phyloP scores from a whole-genome alignment of 495 filamentous ascomycete species.

The Thozetella sp. region DNA sequence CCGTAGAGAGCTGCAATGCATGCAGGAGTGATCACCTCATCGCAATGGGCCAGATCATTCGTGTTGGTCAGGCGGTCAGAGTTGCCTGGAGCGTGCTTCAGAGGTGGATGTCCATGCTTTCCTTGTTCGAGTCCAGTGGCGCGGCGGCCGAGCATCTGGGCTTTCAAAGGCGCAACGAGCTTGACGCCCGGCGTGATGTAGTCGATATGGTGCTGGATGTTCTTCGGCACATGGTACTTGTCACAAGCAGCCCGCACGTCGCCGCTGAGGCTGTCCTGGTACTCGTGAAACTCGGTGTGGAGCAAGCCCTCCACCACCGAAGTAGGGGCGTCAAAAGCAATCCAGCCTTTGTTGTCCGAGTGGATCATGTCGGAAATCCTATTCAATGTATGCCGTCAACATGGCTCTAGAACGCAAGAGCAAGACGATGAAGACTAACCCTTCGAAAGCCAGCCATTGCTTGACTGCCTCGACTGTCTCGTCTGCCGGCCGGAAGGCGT shows the following conservation, averaged over 20 bases:
- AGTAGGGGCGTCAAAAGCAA: constrained; percentile 52
- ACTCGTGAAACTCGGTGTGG: constrained; percentile 53
- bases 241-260: constrained; percentile 11
- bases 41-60: not conserved
- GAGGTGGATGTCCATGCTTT: not conserved
- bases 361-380: constrained; percentile 6
- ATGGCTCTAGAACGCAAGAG: constrained; percentile 1
- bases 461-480: constrained; percentile 40
- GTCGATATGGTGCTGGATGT: constrained; percentile 53
- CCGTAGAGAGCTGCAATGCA: constrained; percentile 7
- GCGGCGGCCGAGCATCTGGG: not conserved
- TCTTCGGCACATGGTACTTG: constrained; percentile 49
- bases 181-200: constrained; percentile 56
- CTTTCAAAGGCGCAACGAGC: constrained; percentile 12
- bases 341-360: constrained; percentile 21
- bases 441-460: constrained; percentile 48
- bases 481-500: constrained; percentile 46
- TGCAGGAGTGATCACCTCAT: constrained; percentile 6
- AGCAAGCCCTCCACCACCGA: constrained; percentile 54
- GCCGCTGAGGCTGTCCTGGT: constrained; percentile 34
- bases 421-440: constrained; percentile 34
- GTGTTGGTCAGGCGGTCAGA: not conserved
- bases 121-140: constrained; percentile 3
- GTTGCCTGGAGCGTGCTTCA: not conserved
- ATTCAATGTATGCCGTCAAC: not conserved